These are phyloP conservation scores for Petrea volubilis DNA, from an alignment of 257 asterid genomes.

Conservation along the genomic window DNA sequence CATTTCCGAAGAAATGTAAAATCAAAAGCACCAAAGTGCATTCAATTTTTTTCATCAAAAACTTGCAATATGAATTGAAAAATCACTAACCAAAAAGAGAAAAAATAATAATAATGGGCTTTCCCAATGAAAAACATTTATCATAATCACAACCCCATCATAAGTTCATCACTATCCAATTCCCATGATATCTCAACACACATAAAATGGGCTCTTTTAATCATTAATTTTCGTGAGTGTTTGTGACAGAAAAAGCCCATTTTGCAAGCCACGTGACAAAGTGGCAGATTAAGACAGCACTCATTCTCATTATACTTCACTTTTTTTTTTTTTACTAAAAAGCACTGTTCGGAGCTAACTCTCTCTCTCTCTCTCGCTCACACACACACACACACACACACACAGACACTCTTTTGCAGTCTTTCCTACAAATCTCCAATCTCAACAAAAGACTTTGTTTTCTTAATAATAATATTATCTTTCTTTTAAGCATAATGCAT, in stretches of 20 bases:
- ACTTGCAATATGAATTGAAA: not conserved
- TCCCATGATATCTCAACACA: not conserved
- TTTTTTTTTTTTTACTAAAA: conserved; percentile 21
- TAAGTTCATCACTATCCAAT: not conserved
- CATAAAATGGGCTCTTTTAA: conserved; percentile 17
- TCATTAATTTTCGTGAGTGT: not conserved
- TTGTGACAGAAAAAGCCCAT: conserved; percentile 27
- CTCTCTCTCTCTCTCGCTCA: not conserved
- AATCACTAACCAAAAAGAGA: not conserved
- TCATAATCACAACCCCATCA: not conserved
- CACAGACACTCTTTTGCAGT: conserved; percentile 22
- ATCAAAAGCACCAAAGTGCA: not conserved
- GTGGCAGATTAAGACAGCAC: conserved; percentile 44
- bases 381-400: conserved; percentile 19
- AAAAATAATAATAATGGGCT: not conserved
- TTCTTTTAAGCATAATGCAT: conserved; percentile 26
- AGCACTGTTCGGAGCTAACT: conserved; percentile 11
- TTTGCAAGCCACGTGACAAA: conserved; percentile 38
- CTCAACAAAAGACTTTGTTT: conserved; percentile 22
- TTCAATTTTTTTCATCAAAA: not conserved
- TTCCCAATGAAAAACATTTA: not conserved
- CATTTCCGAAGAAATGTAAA: not conserved
- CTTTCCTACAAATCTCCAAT: conserved; percentile 35
- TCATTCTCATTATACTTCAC: conserved; percentile 28
- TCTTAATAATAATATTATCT: not conserved